Evolutionary conservation across 352 stramenopile species (phyloP), one percentile per base, ranked within the genome.

Genomic region (Phytopythium mirpurense): DNA sequence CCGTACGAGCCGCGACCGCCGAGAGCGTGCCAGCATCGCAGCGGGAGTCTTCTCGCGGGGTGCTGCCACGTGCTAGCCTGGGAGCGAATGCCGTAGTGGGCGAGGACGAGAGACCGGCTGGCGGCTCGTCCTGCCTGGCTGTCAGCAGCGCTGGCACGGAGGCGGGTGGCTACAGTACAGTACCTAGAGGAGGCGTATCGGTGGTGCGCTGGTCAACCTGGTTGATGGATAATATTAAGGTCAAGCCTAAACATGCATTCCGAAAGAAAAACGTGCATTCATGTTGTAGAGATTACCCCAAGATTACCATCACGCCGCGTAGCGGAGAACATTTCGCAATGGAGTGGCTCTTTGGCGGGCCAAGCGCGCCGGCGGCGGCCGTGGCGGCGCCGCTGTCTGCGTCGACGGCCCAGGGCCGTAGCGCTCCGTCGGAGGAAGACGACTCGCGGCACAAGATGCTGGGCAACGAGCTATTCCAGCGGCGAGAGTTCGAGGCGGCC

Each of bases 381-480:
- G 62, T 68, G 38, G 68, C 54, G 43, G 72, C 64, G 5, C 79
- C 73, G 53, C 64, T 90, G 41, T 86, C 76, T 7, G 62, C 62
- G 16, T 88, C 76, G 18, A 86, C 64, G 0, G 45, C 74, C 0
- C 72, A 84, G 42, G 82, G 82, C 5, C 78, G 82, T 45, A 90
- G 81, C 36, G 78, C 77, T 1, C 82, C 82, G 10, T 75, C 73
- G 1, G 52, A 57, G 16, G 77, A 78, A 37, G 82, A 93, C 48
- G 79, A 75, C 41, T 93, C 82, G 38, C 62, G 49, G 58, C 67
- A 88, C 57, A 90, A 90, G 57, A 73, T 68, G 18, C 68, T 61
- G 27, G 82, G 82, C 15, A 93, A 93, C 44, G 78, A 74, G 18
- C 64, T 70, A 24, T 93, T 90, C 35, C 77, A 80, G 40, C 54